Evolutionary conservation across 495 filamentous ascomycete species (phyloP), one percentile per base, ranked within the genome.

Genomic region (Daldinia caldariorum): DNA sequence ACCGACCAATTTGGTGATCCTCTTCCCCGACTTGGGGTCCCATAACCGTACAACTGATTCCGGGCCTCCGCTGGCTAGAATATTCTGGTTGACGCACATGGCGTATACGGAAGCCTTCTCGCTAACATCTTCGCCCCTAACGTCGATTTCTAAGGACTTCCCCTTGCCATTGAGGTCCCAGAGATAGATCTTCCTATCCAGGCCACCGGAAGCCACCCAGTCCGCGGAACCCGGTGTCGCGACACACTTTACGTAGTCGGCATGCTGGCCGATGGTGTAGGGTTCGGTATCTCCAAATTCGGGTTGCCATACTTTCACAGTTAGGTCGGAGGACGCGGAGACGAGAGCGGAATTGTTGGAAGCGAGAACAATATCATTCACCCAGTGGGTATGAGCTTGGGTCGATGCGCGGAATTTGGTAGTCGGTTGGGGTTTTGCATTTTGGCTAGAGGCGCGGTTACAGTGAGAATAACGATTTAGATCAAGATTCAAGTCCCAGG

Each of bases 361-460:
- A 31, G 91, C 89, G 59, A 98, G 87, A n/a, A 89, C 88, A 64
- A 99, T 92, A 74, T 98, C 94, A 76, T 98, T 98, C 78, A 99
- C 91, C 95, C 95, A 98, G 79, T 98, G 94, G 31, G 94, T 98
- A 77, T 99, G 95, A 12, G 95, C 96, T 74, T 97, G 94, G n/a
- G 94, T 92, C 79, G 97, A 94, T 53, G 90, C 86, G 63, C 92
- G 89, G 78, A 94, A 94, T n/a, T 85, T 85, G 37, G 93, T 92
- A 9, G 75, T 82, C 57, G 74, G 76, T 65, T 76, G 81, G 59
- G 74, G 76, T 73, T 77, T 79, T 61, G 73, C 43, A 61, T 74
- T 41, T 57, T 43, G 59, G 32, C 20, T 71, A 37, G 71, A 61
- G 12, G 61, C 64, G 37, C 69, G 61, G 60, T 80, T 72, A 63